Percentiles rank a stretch among this genome's conserved stretches.
phyloP scores from a whole-genome alignment of 495 filamentous ascomycete species.

The Trichoderma parareesei region DNA sequence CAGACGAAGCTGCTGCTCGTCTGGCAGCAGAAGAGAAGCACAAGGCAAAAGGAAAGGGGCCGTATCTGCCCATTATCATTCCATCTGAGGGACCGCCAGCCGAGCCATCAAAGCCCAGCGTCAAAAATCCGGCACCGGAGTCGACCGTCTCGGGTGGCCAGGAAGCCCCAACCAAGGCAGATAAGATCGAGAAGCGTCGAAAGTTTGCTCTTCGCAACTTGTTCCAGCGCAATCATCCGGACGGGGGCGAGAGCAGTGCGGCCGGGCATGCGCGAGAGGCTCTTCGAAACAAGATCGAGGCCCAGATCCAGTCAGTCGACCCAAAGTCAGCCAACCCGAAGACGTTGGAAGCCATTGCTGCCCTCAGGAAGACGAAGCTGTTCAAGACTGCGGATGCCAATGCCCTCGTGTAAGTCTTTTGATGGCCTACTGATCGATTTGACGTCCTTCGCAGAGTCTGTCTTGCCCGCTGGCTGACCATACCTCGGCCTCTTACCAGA shows the following conservation, averaged over 20 bases:
- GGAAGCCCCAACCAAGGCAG: not conserved
- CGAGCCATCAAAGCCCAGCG: not conserved
- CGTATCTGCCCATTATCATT: conserved; percentile 2
- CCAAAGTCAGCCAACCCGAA: not conserved
- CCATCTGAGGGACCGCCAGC: not conserved
- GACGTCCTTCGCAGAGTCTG: not conserved
- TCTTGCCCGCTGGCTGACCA: not conserved
- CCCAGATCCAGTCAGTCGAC: not conserved
- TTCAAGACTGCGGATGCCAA: conserved; percentile 15
- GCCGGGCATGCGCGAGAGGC: conserved; percentile 5
- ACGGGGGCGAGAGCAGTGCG: conserved; percentile 9
- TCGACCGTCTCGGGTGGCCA: not conserved
- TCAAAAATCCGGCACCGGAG: not conserved
- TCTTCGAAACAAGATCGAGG: not conserved
- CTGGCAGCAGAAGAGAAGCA: not conserved
- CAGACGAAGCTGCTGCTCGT: conserved; percentile 14
- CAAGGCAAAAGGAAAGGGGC: conserved; percentile 14
- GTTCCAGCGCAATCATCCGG: not conserved
- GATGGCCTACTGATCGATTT: not conserved
- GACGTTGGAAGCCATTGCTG: not conserved
- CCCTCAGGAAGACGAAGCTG: conserved; percentile 14
- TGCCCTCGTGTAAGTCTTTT: conserved; percentile 19
- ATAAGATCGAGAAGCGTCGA: conserved; percentile 3
- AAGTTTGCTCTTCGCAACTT: conserved; percentile 11
- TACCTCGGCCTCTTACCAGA: conserved; percentile 13